Base-by-base conservation (phyloP, 257 asterid species). In the Henckelia pumila region DNA sequence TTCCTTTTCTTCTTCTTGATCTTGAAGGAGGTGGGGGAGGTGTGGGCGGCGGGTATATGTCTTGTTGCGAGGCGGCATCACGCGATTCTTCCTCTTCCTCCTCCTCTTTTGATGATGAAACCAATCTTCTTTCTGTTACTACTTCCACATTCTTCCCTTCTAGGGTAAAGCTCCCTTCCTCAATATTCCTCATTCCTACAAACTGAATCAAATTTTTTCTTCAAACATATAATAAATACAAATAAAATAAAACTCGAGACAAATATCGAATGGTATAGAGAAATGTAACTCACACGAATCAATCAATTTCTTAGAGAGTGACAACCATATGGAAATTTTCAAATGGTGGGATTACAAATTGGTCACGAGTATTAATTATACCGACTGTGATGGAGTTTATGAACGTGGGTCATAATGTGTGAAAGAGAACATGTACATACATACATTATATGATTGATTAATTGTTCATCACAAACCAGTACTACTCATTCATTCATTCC, bases 1-100 rank as follows among this genome's bases (percentile, higher is more conserved):
- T 84, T 67, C 99, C 99, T 67, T 93, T 93, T 81, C 99, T 88
- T 84, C 99, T 88, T 76, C 97, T 90, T 81, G 89, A 77, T 71
- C 9, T 78, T 11, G 97, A 84, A 75, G 90, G 78, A 37, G 95
- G 87, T 7, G 89, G 80, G 59, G 96, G 86, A 55, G 96, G 96
- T 71, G 95, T 90, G 87, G 89, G 77, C 81, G 91, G 95, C 81
- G 91, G 95, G 86, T 73, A 85, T 73, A 88, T 89, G 92, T 86
- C 97, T 74, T 86, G 90, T 82, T 85, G 89, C 64, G 82, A 71
- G 80, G 88, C 86, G 80, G 88, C 86, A 71, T 88, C 97, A 87
- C 89, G 95, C 87, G 81, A 83, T 82, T 81, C 88, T 68, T 76
- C 87, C 23, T 68, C 83, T 82, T 81, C 88, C 66, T 76, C 87